Base-by-base conservation (phyloP, 352 stramenopile species). In the Globisporangium carolinianum region DNA sequence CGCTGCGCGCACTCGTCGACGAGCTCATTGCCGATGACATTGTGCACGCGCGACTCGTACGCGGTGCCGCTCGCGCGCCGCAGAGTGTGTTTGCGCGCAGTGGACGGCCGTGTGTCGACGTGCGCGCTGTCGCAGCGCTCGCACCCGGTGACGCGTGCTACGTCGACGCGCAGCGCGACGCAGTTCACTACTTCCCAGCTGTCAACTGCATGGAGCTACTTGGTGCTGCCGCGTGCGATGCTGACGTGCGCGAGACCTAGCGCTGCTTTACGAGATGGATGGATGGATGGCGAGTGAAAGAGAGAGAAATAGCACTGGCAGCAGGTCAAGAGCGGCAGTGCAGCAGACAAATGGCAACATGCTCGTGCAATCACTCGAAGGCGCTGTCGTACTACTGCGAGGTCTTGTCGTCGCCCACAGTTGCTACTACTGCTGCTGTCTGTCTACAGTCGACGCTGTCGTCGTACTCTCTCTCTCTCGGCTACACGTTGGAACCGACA, bases 121-220 rank as follows among this genome's bases (percentile, higher is more conserved):
- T 64, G 48, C 41, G 15, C 8, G 43, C 55, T 10, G 62, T 71
- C 32, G 50, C 58, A 11, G n/a, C 51, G 1, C 61, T 87, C 36
- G 68, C 47, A 11, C 62, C 79, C 14, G 75, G 77, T 4, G 65
- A 83, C 24, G 52, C 86, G 12, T 72, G 76, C 49, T 79, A 73
- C 43, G 61, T 90, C 11, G 67, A 88, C 47, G 69, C 72, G 54
- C 50, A 53, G 12, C 62, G 66, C 49, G 80, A 90, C 24, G 68
- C 61, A 14, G 59, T 94, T 14, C 76, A 80, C 56, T 94, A 87
- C 58, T 94, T 94, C 36, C 81, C 84, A 6, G 67, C 79, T 0
- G 68, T 87, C 17, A 87, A 90, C 59, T 91, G 81, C 51, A 73
- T 94, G n/a, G 84, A 91, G 51, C 51, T 89, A 12, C 66, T 94